phyloP scores from a whole-genome alignment of 108 stramenopile genomes.

The Nitzschia putrida region DNA sequence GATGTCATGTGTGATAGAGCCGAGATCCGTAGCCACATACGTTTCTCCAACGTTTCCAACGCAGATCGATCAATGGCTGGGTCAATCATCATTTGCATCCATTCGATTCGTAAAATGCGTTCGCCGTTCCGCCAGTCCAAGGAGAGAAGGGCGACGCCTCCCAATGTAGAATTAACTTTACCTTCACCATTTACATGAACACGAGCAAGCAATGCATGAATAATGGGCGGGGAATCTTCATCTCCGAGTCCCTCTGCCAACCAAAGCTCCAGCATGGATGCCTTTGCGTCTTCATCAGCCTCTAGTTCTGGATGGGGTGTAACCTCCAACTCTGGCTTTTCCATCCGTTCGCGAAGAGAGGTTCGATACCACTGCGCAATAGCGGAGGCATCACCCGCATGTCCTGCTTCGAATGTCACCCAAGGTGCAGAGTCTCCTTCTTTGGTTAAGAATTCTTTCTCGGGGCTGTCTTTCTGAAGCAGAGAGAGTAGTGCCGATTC shows the following conservation, averaged over 20 bases:
- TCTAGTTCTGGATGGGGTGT: not conserved
- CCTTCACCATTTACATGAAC: slow-evolving; percentile 16
- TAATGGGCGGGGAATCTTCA: slow-evolving; percentile 40
- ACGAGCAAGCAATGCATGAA: slow-evolving; percentile 35
- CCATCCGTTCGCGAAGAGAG: not conserved
- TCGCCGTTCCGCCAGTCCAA: slow-evolving; percentile 20
- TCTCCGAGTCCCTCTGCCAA: slow-evolving; percentile 50
- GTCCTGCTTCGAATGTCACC: slow-evolving; percentile 45
- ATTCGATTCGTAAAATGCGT: slow-evolving; percentile 36
- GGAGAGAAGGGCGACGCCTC: slow-evolving; percentile 37
- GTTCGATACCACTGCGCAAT: slow-evolving; percentile 41
- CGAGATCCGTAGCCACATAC: slow-evolving; percentile 42
- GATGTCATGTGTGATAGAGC: slow-evolving; percentile 35
- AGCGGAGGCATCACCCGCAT: slow-evolving; percentile 47
- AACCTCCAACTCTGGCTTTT: slow-evolving; percentile 30
- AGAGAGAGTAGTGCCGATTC: slow-evolving; percentile 27
- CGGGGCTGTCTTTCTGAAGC: not conserved
- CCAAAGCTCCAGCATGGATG: slow-evolving; percentile 35
- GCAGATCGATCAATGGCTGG: not conserved
- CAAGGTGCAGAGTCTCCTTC: slow-evolving; percentile 16
- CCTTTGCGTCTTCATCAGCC: slow-evolving; percentile 15
- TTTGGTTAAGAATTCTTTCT: slow-evolving; percentile 2
- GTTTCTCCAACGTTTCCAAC: slow-evolving; percentile 18
- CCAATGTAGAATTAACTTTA: slow-evolving; percentile 7
- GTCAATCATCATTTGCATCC: slow-evolving; percentile 38